A percentile compares a stretch with the other conserved stretches of the same genome.
Conservation (phyloP, 768 basidiomycete species). For the Tylopilus intermedius region DNA sequence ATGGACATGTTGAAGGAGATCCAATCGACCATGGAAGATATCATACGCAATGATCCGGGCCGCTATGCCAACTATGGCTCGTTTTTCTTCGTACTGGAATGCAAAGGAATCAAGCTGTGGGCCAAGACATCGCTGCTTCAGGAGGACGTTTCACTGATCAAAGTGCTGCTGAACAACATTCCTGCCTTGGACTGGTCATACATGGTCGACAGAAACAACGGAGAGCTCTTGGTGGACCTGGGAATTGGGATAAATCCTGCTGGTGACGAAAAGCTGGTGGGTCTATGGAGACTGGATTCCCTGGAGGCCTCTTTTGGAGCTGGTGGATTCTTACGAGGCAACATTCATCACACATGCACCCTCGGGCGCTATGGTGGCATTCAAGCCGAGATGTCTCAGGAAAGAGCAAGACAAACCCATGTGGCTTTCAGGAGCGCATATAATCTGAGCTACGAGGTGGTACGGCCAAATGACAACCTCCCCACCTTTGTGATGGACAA, state of each 20-base stretch:
- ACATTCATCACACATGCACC: not conserved
- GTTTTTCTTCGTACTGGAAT: conserved; percentile 12
- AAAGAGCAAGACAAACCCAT: not conserved
- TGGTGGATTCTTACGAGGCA: not conserved
- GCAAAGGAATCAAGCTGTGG: conserved; percentile 2
- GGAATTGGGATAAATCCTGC: not conserved
- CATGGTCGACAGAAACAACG: not conserved
- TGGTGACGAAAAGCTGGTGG: not conserved
- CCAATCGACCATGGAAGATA: conserved; percentile 3
- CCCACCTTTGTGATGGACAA: not conserved
- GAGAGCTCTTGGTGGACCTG: not conserved
- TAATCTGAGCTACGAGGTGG: not conserved
- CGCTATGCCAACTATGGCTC: conserved; percentile 7
- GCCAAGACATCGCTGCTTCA: not conserved
- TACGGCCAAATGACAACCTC: not conserved
- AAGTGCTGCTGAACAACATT: not conserved
- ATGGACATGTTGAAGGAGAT: not conserved
- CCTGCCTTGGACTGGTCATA: not conserved
- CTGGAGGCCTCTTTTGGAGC: conserved; percentile 1
- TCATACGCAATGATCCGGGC: not conserved
- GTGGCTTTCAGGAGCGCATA: not conserved
- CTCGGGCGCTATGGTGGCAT: not conserved
- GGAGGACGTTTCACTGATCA: not conserved
- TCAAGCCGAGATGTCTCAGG: not conserved
- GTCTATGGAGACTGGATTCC: not conserved